Evolutionary conservation across 768 basidiomycete species (phyloP).

Genomic region (Goffeauzyma gilvescens): DNA sequence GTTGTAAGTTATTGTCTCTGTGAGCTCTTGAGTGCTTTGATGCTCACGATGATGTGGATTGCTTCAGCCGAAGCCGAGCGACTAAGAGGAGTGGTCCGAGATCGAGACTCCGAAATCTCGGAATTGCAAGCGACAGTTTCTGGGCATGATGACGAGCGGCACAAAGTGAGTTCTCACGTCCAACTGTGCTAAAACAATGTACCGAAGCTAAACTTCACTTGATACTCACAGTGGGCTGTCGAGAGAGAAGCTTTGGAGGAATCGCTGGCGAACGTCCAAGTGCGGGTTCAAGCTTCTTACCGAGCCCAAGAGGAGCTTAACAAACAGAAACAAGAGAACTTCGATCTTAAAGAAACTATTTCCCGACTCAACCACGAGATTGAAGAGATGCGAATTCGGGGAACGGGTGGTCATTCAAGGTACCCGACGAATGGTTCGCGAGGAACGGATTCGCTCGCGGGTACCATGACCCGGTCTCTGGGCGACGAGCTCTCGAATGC

Average conservation of each 20-base stretch:
- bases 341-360: constrained; percentile 85
- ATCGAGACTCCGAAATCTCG: constrained; percentile 55
- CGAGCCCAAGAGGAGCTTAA: constrained; percentile 58
- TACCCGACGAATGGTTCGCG: constrained; percentile 6
- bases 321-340: constrained; percentile 84
- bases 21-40: constrained; percentile 4
- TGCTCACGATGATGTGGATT: neutral
- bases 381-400: constrained; percentile 59
- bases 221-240: constrained; percentile 39
- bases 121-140: constrained; percentile 43
- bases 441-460: constrained; percentile 10
- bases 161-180: constrained; percentile 19
- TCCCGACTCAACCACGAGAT: constrained; percentile 84
- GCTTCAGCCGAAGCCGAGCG: constrained; percentile 53
- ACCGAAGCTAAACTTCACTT: neutral
- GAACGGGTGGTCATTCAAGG: constrained; percentile 36
- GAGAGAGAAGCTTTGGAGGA: constrained; percentile 57
- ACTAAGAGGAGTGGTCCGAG: constrained; percentile 52
- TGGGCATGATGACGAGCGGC: constrained; percentile 46
- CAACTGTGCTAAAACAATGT: neutral
- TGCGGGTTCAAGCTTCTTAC: constrained; percentile 57
- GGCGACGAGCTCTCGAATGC: constrained; percentile 35
- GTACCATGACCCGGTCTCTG: constrained; percentile 23
- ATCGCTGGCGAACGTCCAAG: constrained; percentile 36
- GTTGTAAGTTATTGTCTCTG: constrained; percentile 37